These are phyloP conservation scores for Pseudonitzschia delicatissima DNA, from an alignment of 108 stramenopile genomes.

Conservation along the genomic window DNA sequence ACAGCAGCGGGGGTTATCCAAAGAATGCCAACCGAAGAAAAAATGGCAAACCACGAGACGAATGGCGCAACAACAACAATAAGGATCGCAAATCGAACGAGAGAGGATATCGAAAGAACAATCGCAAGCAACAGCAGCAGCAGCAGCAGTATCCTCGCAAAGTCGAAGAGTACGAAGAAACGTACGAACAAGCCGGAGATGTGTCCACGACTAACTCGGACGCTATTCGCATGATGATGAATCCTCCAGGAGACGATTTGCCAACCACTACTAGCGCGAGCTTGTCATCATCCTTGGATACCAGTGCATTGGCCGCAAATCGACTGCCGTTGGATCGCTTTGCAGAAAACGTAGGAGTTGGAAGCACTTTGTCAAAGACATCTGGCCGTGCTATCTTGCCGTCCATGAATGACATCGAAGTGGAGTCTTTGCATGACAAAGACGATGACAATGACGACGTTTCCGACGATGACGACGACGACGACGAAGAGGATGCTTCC, in stretches of 20 bases:
- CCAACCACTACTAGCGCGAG: slow-evolving; percentile 5
- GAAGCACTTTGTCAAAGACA: neutral
- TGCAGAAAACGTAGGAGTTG: neutral
- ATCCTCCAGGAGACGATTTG: neutral
- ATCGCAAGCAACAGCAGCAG: neutral
- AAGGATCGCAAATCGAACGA: neutral
- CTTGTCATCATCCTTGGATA: slow-evolving; percentile 13
- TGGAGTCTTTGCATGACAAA: slow-evolving; percentile 12
- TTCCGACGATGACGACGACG: slow-evolving; percentile 8
- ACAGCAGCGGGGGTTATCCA: neutral
- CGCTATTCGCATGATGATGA: slow-evolving; percentile 36
- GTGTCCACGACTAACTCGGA: slow-evolving; percentile 24
- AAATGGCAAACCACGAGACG: neutral
- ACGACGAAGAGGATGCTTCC: slow-evolving; percentile 13
- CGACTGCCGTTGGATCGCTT: slow-evolving; percentile 16
- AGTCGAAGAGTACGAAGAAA: neutral
- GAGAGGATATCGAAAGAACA: neutral
- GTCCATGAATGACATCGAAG: slow-evolving; percentile 20
- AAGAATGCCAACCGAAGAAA: neutral
- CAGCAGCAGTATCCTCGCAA: neutral
- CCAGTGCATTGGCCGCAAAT: slow-evolving; percentile 13
- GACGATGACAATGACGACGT: slow-evolving; percentile 15
- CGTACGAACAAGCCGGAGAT: neutral
- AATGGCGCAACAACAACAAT: neutral
- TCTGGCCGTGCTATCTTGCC: slow-evolving; percentile 23